Evolutionary conservation across 495 filamentous ascomycete genomes (phyloP), one percentile per base, ranked within the genome.

Genomic region (Amniculicola lignicola): DNA sequence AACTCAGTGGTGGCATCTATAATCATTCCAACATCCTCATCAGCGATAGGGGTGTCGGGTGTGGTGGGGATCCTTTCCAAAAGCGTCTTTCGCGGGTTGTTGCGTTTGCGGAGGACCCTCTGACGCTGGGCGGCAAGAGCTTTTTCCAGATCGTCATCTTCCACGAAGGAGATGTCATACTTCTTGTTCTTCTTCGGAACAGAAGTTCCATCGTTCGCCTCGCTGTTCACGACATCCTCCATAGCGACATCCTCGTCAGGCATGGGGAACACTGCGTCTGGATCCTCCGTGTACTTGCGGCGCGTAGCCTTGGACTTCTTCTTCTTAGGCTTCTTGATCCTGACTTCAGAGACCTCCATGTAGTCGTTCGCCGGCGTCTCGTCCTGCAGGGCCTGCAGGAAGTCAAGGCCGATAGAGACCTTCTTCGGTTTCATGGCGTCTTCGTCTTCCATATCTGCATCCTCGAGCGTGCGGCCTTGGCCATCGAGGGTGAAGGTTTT

Each of bases 1-100:
- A 98, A 98, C 57, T 95, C 90, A 2, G 89, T 87, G 12, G 92
- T 96, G 67, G 97, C 92, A 59, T 96, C 90, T 51, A 98, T 89
- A 12, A 97, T 78, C 10, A 96, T 75, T 24, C 91, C 91, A 14
- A 79, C 80, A 22, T 82, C 83, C 55, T 84, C 81, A 15, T 76
- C 77, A 21, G 70, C 74, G 0, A 70, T 75, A 10, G 75, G 73
- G 6, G 60, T 67, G 18, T 52, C 63, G 6, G 77, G 74, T 0
- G 74, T 78, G 43, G 79, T 77, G 4, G 79, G 77, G 19, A 76
- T 79, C 67, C 95, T 86, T 68, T 95, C 87, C 50, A 82, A 80
- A 24, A 98, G 73, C 65, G 90, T 89, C 1, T 90, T 89, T 24
- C 84, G 80, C 28, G 79, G 75, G 68, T 82, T 87, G 75, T 92